Percentiles rank a stretch among this genome's conserved stretches.
Evolutionary conservation across 495 filamentous ascomycete species (phyloP).

Genomic region (Talaromyces wortmannii): DNA sequence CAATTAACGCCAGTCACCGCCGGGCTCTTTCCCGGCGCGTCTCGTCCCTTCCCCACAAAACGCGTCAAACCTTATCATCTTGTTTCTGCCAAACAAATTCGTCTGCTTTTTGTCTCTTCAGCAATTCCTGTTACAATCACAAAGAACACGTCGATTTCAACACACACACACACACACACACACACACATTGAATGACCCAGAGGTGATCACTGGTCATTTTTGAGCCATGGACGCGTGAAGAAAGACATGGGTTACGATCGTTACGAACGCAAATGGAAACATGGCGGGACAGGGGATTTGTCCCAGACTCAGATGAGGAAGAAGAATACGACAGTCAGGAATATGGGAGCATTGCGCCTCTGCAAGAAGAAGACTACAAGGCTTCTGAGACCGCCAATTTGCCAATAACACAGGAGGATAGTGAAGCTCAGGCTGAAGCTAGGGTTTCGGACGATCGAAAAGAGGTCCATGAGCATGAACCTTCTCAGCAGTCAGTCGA

Average conservation of each 20-base stretch:
- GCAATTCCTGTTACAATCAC: too few species aligned
- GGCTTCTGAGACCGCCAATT: not conserved
- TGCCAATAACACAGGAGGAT: not conserved
- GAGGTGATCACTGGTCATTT: too few species aligned
- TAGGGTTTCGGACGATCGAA: too few species aligned
- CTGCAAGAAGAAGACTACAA: conserved; percentile 4
- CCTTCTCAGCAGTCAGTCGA: not conserved
- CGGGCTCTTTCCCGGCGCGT: conserved; percentile 29
- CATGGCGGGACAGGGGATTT: conserved; percentile 56
- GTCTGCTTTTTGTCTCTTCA: not conserved
- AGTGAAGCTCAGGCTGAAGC: not conserved
- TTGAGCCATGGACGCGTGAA: too few species aligned
- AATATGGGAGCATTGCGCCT: conserved; percentile 9
- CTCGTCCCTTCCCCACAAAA: not conserved
- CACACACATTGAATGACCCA: not conserved
- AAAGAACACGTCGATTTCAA: not conserved
- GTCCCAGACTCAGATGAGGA: conserved; percentile 58
- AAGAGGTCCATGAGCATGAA: not conserved
- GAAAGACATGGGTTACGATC: conserved; percentile 35
- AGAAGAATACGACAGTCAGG: conserved; percentile 39
- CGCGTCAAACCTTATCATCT: not conserved
- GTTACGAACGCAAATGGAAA: conserved; percentile 46
- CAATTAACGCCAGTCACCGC: not conserved
- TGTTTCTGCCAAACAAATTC: not conserved
- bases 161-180: conserved; percentile 1